These are phyloP conservation scores for Skeletonema marinoi DNA, from an alignment of 108 stramenopile species.

Conservation along the genomic window DNA sequence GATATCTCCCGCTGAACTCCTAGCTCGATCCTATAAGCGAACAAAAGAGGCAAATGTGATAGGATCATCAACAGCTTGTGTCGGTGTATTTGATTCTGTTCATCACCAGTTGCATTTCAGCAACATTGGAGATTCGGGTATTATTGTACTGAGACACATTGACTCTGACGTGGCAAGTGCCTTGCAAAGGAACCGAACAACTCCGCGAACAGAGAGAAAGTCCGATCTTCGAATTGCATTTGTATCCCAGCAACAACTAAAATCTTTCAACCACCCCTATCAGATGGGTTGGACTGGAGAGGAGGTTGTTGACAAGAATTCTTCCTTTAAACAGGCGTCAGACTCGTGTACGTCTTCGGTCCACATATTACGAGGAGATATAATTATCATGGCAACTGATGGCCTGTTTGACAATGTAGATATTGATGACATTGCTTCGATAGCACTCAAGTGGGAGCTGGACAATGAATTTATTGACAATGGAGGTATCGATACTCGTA, in stretches of 20 bases:
- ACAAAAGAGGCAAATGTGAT: constrained; percentile 82
- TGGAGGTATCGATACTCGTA: constrained; percentile 66
- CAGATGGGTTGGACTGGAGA: constrained; percentile 94
- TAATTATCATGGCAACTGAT: constrained; percentile 95
- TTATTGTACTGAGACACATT: constrained; percentile 94
- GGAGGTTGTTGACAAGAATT: constrained; percentile 58
- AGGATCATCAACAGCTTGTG: constrained; percentile 90
- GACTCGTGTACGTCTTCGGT: constrained; percentile 92
- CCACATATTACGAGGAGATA: constrained; percentile 92
- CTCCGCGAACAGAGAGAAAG: constrained; percentile 71
- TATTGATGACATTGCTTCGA: constrained; percentile 86
- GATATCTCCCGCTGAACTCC: constrained; percentile 66
- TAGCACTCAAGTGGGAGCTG: constrained; percentile 90
- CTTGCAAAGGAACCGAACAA: constrained; percentile 77
- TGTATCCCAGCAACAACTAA: constrained; percentile 93
- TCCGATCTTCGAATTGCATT: constrained; percentile 92
- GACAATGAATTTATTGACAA: constrained; percentile 78
- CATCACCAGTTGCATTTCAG: constrained; percentile 93
- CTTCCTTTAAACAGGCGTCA: constrained; percentile 80
- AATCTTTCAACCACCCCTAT: constrained; percentile 95
- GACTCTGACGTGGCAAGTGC: constrained; percentile 91
- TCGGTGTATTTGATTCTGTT: constrained; percentile 88
- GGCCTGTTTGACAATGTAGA: constrained; percentile 98
- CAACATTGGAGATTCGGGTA: constrained; percentile 95
- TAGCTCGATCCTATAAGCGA: constrained; percentile 76